Base-by-base conservation (phyloP, 2,329 filamentous ascomycete species). In the Cladorrhinum sp. region DNA sequence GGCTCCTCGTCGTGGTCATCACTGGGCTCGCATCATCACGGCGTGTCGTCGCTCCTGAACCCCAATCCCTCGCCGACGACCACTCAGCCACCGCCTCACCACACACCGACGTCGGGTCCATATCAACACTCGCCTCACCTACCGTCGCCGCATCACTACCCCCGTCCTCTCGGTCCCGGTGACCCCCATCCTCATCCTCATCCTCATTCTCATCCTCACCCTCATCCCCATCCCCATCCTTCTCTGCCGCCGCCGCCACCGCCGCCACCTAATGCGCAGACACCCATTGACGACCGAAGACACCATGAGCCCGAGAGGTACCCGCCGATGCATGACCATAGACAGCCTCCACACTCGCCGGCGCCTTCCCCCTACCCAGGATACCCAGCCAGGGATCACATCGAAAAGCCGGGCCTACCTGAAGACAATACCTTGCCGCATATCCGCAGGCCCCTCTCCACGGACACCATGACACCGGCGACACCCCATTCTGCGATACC, bases 221-320 rank as follows among this genome's bases (percentile, higher is more conserved):
- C 50, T 69, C n/a, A 72, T 69, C 69, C 75, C 59, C 74, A 74
- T 64, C 72, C 75, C 55, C 70, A 61, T 28, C 71, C 73, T 62
- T 72, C 64, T 60, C 65, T 65, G 21, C 66, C 66, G 30, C 65
- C 65, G 9, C 67, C 62, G 53, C 73, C 71, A 33, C 71, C 69
- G 20, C 70, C 70, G 51, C 71, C 70, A 28, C 62, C 65, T n/a
- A 24, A 28, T 28, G 62, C 70, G 62, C 70, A 71, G 56, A 67
- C 67, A 55, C 67, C 71, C 61, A 59, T 73, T 74, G 80, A 85
- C 69, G 82, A 85, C 68, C 82, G 82, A 72, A 81, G 82, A 67
- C 80, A 81, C 68, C 79, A 83, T 80, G 83, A 84, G 57, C 80
- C 77, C 73, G 82, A 84, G 66, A 75, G 77, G 59, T 83, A 80